Percentiles rank a stretch among this genome's conserved stretches.
phyloP scores from a whole-genome alignment of 2,329 filamentous ascomycete species.

The Blastomyces gilchristii region DNA sequence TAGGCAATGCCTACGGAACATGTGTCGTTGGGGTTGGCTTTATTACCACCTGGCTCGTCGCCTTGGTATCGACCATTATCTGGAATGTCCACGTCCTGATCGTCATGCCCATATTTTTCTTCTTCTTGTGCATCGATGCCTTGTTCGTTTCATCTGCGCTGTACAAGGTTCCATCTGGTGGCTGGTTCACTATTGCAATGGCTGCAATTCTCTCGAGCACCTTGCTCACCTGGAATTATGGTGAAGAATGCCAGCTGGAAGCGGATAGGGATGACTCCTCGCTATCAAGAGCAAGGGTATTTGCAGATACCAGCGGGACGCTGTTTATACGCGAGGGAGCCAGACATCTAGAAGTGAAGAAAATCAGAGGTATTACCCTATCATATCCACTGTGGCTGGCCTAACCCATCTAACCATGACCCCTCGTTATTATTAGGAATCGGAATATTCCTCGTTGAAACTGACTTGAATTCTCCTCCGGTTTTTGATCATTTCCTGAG shows the following conservation, averaged over 20 bases:
- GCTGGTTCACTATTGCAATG: conserved; percentile 66
- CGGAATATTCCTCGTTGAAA: conserved; percentile 71
- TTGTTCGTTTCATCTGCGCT: conserved; percentile 60
- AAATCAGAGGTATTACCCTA: conserved; percentile 12
- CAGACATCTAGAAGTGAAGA: conserved; percentile 13
- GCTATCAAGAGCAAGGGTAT: conserved; percentile 28
- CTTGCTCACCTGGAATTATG: conserved; percentile 67
- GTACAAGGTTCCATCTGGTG: conserved; percentile 63
- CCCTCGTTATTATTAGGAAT: conserved; percentile 41
- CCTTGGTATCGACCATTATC: conserved; percentile 59
- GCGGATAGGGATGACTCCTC: conserved; percentile 55
- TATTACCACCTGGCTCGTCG: conserved; percentile 64
- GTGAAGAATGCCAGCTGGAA: conserved; percentile 66
- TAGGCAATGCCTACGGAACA: conserved; percentile 67
- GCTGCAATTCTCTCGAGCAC: conserved; percentile 51
- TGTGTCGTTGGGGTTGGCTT: conserved; percentile 75
- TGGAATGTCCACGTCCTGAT: conserved; percentile 54
- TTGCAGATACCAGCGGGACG: conserved; percentile 12
- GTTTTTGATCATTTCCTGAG: conserved; percentile 63
- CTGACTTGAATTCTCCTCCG: conserved; percentile 53
- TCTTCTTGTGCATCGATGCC: conserved; percentile 57
- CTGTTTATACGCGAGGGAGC: conserved; percentile 14
- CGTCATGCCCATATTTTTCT: conserved; percentile 53
- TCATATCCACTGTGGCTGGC: conserved; percentile 34
- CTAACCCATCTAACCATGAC: conserved; percentile 29